Percentiles rank a stretch among this genome's conserved stretches.
These are phyloP conservation scores for Dichotomocladium elegans DNA, from an alignment of 371 early-diverging fungal genomes.

Conservation along the genomic window DNA sequence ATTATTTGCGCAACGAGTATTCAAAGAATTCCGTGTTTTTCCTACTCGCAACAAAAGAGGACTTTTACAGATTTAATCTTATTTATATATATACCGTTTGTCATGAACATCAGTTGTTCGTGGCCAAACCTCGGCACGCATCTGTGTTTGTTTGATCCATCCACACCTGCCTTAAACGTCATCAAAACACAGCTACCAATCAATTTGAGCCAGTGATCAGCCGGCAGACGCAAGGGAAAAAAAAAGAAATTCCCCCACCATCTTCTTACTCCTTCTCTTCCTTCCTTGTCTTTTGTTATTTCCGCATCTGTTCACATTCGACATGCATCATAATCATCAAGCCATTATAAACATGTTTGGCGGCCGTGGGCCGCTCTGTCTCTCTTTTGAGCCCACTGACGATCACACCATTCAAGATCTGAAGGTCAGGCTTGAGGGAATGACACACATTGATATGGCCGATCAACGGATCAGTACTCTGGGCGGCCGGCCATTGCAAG, in stretches of 20 bases:
- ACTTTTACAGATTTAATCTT: too few species aligned
- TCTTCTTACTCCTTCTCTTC: background rate
- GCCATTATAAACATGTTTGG: slow-evolving; percentile 32
- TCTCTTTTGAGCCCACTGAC: slow-evolving; percentile 13
- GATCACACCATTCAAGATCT: slow-evolving; percentile 17
- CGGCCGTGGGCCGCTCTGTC: slow-evolving; percentile 20
- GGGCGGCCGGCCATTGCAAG: slow-evolving; percentile 8
- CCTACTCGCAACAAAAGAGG: too few species aligned
- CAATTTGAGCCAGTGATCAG: background rate
- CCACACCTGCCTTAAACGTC: too few species aligned
- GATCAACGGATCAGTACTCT: slow-evolving; percentile 10
- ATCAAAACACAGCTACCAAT: too few species aligned
- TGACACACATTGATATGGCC: slow-evolving; percentile 1
- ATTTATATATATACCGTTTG: too few species aligned
- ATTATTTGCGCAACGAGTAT: too few species aligned
- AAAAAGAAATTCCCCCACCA: background rate
- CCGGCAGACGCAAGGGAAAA: background rate
- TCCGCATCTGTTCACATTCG: background rate
- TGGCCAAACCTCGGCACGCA: too few species aligned
- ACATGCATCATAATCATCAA: slow-evolving; percentile 31
- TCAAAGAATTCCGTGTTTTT: too few species aligned
- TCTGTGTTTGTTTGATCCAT: too few species aligned
- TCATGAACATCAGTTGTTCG: too few species aligned
- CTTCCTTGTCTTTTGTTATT: background rate
- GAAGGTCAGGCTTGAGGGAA: slow-evolving; percentile 20